phyloP scores from a whole-genome alignment of 768 basidiomycete species.

The Podaxis rugospora region DNA sequence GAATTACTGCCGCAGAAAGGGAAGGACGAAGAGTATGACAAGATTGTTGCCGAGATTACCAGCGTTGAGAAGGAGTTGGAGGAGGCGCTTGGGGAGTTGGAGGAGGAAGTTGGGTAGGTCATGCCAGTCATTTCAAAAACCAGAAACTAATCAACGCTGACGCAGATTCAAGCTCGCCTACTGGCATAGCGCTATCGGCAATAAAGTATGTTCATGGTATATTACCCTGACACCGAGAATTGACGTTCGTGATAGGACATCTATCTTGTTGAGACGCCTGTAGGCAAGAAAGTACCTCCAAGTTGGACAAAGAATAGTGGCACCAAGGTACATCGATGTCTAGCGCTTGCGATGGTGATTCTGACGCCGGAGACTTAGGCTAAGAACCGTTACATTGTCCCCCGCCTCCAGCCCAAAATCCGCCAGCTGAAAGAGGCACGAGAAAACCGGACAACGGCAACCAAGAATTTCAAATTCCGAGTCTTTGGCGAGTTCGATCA shows the following conservation, averaged over 20 bases:
- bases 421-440: slow-evolving; percentile 89
- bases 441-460: slow-evolving; percentile 75
- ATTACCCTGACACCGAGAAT: neutral
- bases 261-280: slow-evolving; percentile 76
- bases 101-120: slow-evolving; percentile 62
- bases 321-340: slow-evolving; percentile 59
- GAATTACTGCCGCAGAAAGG: slow-evolving; percentile 81
- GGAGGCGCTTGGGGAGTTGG: slow-evolving; percentile 57
- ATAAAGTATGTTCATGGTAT: slow-evolving; percentile 48
- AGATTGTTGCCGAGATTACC: slow-evolving; percentile 64
- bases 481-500: slow-evolving; percentile 79
- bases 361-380: slow-evolving; percentile 37
- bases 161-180: slow-evolving; percentile 30
- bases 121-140: neutral
- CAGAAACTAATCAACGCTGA: neutral
- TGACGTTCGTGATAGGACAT: slow-evolving; percentile 63
- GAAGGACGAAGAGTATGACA: slow-evolving; percentile 83
- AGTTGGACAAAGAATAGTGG: slow-evolving; percentile 78
- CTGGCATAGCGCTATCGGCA: slow-evolving; percentile 70
- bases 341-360: neutral
- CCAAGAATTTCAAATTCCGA: slow-evolving; percentile 80
- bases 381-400: slow-evolving; percentile 73
- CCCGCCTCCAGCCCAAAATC: slow-evolving; percentile 64
- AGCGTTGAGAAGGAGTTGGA: slow-evolving; percentile 70
- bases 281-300: slow-evolving; percentile 62